Evolutionary conservation across 139 green algal species (phyloP), one percentile per base, ranked within the genome.

Genomic region (Closterium sp.): DNA sequence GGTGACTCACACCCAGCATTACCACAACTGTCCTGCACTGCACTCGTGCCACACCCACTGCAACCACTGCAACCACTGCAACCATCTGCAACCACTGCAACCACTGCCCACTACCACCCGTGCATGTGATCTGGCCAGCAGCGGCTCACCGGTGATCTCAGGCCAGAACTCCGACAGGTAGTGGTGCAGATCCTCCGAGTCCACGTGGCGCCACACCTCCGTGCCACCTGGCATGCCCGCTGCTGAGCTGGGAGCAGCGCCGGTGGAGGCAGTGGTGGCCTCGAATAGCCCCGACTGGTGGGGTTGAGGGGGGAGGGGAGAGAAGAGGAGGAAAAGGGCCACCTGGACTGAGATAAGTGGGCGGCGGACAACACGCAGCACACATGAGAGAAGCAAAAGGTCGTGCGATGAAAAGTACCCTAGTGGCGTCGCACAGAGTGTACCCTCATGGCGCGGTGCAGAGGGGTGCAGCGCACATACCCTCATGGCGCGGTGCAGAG

Each of bases 101-200:
- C 0, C 12, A 23, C 38, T 10, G 38, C 38, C 38, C 38, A 66
- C 6, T 16, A 66, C 43, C 23, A 19, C 55, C 23, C 55, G 25
- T 76, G 23, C 55, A 76, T 28, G 55, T 76, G 55, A 28, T 10
- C 23, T 28, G 55, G 55, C 55, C 9, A 66, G 38, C 38, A 66
- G 2, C 7, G 55, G 31, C 90, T 88, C 66, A 92, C 90, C 66
- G 0, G 91, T 92, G 89, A 91, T 91, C 84, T 91, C 89, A 84
- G 89, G 90, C 43, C 90, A 88, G 81, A 93, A 93, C 30, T 88
- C 35, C 55, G 34, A 25, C 19, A 93, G 87, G 16, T 66, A 33
- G 36, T 85, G 64, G 88, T 93, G 91, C 21, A 93, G 91, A 88
- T 93, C 86, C 64, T 81, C 91, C 16, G 91, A 87, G 91, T 93